Evolutionary conservation across 2,329 filamentous ascomycete species (phyloP).

Genomic region (Exophiala xenobiotica): DNA sequence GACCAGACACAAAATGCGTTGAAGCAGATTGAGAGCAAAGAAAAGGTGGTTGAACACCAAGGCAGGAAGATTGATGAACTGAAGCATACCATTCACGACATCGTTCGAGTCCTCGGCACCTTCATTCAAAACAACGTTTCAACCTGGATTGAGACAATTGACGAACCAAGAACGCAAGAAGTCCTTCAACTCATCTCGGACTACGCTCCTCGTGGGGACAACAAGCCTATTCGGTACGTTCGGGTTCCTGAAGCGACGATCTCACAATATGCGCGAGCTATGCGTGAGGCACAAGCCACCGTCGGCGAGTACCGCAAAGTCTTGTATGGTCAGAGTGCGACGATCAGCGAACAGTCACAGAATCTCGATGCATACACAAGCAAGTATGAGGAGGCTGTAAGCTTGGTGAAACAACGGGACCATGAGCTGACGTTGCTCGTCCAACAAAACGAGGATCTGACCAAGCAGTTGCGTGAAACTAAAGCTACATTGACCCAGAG

Average conservation of each 20-base stretch:
- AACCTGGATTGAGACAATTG: slow-evolving; percentile 6
- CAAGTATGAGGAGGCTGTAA: slow-evolving; percentile 14
- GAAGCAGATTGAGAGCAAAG: slow-evolving; percentile 13
- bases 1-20: slow-evolving; percentile 12
- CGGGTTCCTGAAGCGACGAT: slow-evolving; percentile 22
- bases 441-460: slow-evolving; percentile 15
- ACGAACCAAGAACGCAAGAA: slow-evolving; percentile 20
- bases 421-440: slow-evolving; percentile 22
- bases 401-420: slow-evolving; percentile 17
- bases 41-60: slow-evolving; percentile 19
- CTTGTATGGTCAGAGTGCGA: slow-evolving; percentile 11
- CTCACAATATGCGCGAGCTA: slow-evolving; percentile 5
- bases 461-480: slow-evolving; percentile 10
- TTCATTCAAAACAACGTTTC: slow-evolving; percentile 22
- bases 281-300: slow-evolving; percentile 10
- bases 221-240: slow-evolving; percentile 10
- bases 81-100: slow-evolving; percentile 17
- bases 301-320: slow-evolving; percentile 20
- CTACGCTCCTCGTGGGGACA: slow-evolving; percentile 9
- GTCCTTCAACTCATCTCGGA: slow-evolving; percentile 24
- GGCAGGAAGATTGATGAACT: slow-evolving; percentile 16
- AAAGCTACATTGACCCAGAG: slow-evolving; percentile 6
- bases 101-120: slow-evolving; percentile 20
- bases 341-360: slow-evolving; percentile 20
- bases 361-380: slow-evolving; percentile 11